Conservation (phyloP, 495 filamentous ascomycete genomes). For the Penicillium herquei region DNA sequence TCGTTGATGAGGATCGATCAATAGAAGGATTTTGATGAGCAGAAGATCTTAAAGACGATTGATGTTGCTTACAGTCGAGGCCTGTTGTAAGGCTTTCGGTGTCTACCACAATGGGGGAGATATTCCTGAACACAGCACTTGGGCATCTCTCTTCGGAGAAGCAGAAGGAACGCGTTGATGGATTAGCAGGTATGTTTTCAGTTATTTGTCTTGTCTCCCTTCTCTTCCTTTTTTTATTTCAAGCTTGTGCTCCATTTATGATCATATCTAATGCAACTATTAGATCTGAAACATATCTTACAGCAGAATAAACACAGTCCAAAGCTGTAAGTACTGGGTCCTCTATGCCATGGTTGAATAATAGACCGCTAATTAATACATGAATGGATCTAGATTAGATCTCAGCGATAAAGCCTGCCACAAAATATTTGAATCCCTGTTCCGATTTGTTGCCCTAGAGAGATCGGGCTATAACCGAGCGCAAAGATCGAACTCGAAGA, state of each 20-base stretch:
- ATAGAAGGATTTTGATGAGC: background rate
- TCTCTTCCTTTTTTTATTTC: background rate
- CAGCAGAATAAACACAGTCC: constrained; percentile 56
- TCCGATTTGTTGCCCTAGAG: constrained; percentile 64
- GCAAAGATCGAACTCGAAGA: constrained; percentile 46
- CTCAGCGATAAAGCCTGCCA: constrained; percentile 78
- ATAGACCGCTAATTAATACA: constrained; percentile 16
- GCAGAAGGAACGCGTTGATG: constrained; percentile 50
- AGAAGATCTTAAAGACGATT: too few species aligned
- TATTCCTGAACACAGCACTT: constrained; percentile 40
- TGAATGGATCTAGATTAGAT: constrained; percentile 34
- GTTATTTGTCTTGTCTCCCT: background rate
- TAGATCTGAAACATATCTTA: constrained; percentile 63
- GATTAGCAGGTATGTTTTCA: constrained; percentile 46
- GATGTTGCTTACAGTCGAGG: too few species aligned
- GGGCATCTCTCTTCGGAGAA: constrained; percentile 51
- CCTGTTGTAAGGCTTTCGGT: too few species aligned
- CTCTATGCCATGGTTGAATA: background rate
- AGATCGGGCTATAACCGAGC: constrained; percentile 61
- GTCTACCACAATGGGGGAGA: constrained; percentile 29
- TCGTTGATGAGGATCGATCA: constrained; percentile 1
- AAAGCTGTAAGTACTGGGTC: constrained; percentile 48
- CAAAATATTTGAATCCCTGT: constrained; percentile 77
- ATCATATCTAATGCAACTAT: constrained; percentile 7
- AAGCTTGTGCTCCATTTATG: too few species aligned